Evolutionary conservation across 2,329 filamentous ascomycete species (phyloP).

Genomic region (Neoscytalidium dimidiatum): DNA sequence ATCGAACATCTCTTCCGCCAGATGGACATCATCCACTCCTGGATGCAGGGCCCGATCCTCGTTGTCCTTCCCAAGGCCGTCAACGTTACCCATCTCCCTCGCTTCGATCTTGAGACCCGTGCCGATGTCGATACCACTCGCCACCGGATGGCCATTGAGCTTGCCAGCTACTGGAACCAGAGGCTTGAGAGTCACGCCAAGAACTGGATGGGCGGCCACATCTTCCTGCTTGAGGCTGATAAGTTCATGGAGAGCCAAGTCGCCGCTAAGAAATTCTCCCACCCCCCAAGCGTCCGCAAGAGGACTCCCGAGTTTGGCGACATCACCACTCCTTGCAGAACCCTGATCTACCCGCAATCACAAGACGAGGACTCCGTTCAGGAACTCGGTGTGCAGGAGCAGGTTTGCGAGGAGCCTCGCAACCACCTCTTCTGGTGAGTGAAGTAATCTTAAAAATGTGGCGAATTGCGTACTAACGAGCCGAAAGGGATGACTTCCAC

Average conservation of each 20-base stretch:
- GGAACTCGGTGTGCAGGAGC: conserved; percentile 18
- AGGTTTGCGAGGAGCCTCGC: conserved; percentile 31
- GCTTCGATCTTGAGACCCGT: conserved; percentile 28
- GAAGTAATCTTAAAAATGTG: neutral
- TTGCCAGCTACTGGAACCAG: conserved; percentile 40
- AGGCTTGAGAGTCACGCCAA: conserved; percentile 31
- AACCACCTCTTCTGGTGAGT: conserved; percentile 39
- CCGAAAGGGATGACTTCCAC: conserved; percentile 35
- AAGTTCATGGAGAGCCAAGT: conserved; percentile 36
- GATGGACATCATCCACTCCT: conserved; percentile 35
- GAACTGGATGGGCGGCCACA: conserved; percentile 33
- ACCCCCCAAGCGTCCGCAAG: conserved; percentile 31
- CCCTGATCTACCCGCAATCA: conserved; percentile 17
- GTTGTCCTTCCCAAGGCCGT: conserved; percentile 35
- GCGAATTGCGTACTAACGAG: neutral
- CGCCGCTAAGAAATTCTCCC: conserved; percentile 33
- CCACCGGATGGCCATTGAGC: conserved; percentile 36
- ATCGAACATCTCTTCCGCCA: conserved; percentile 36
- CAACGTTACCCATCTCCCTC: conserved; percentile 39
- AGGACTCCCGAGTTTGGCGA: conserved; percentile 36
- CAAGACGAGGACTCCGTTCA: conserved; percentile 21
- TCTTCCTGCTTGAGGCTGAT: conserved; percentile 38
- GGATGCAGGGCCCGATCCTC: conserved; percentile 27
- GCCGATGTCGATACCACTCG: conserved; percentile 27
- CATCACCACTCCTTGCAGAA: conserved; percentile 36